Base-by-base conservation (phyloP, 1,139 yeast genomes). In the Scheffersomyces insectosa region DNA sequence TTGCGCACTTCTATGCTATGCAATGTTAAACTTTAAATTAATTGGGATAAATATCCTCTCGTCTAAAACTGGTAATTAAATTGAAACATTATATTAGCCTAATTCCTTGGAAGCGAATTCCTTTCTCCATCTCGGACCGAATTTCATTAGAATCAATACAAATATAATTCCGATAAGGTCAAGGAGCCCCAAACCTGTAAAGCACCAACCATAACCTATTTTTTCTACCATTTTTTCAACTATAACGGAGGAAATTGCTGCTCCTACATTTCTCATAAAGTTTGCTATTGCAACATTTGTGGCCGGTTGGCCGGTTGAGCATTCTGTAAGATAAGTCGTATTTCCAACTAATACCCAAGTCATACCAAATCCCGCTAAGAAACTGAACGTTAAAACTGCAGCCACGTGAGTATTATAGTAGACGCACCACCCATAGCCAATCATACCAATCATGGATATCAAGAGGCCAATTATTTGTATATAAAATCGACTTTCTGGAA, bases 131-230 rank as follows among this genome's bases (percentile, higher is more conserved):
- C 43, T 45, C 1, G 63, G 56, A 0, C 75, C 73, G 42, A 50
- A 51, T 23, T 47, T 45, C 36, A 63, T 52, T 30, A 69, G 52
- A 7, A 62, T 23, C 25, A 61, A 35, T 1, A 68, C 65, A 42
- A 65, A 50, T 0, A 43, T 52, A n/a, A 70, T 48, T 3, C 71
- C 63, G 25, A 74, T 40, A 10, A 73, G 30, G 45, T 75, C 70
- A 31, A 73, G 58, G 5, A 77, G 47, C 1, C 77, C 83, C 23
- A 79, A 58, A 0, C 83, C 83, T 1, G 83, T 77, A 49, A 80
- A 80, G 46, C 82, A 78, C 83, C 83, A 80, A 0, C 83, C 84
- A 47, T 68, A 66, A 0, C 83, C 83, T 77, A 80, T 78, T 41
- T 52, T 56, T 6, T 57, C 43, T 8, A 72, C 65, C 10, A 80